A percentile compares a stretch with the other conserved stretches of the same genome.
Conservation (phyloP, 176 grass and related monocot species). For the Pharus latifolius region DNA sequence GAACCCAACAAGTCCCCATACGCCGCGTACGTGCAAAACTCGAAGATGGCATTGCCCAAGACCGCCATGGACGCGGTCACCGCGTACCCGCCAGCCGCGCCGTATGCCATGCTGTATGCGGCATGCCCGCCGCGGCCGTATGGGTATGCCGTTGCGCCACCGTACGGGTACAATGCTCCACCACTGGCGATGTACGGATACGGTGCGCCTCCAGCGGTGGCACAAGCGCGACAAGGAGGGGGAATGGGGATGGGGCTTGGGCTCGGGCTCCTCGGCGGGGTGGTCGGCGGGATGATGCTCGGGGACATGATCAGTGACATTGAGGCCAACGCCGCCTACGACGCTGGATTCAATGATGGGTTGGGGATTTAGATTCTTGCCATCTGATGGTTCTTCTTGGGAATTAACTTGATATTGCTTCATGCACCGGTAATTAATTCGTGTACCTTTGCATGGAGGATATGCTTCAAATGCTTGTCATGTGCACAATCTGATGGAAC, state of each 20-base stretch:
- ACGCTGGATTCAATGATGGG: slow-evolving; percentile 4
- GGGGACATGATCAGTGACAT: slow-evolving; percentile 10
- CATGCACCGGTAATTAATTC: no score
- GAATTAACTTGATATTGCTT: no score
- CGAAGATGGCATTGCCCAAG: background rate
- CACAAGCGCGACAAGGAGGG: background rate
- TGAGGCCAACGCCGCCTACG: slow-evolving; percentile 10
- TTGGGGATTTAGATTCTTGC: no score
- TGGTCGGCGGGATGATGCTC: slow-evolving; percentile 22
- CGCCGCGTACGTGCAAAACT: background rate
- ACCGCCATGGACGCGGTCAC: background rate
- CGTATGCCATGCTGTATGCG: slow-evolving; percentile 16
- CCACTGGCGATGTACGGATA: slow-evolving; percentile 32
- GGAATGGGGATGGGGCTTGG: slow-evolving; percentile 25
- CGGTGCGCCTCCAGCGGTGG: background rate
- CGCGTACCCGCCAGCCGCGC: slow-evolving; percentile 8
- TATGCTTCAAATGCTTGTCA: no score
- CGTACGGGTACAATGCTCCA: slow-evolving; percentile 25
- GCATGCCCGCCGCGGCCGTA: slow-evolving; percentile 20
- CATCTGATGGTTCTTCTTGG: no score
- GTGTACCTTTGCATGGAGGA: no score
- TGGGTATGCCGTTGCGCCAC: background rate
- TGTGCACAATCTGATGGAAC: no score
- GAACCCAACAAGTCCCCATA: background rate
- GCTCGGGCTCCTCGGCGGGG: slow-evolving; percentile 21